These are phyloP conservation scores for Penicillium sp. DNA, from an alignment of 2,329 filamentous ascomycete genomes.

Conservation along the genomic window DNA sequence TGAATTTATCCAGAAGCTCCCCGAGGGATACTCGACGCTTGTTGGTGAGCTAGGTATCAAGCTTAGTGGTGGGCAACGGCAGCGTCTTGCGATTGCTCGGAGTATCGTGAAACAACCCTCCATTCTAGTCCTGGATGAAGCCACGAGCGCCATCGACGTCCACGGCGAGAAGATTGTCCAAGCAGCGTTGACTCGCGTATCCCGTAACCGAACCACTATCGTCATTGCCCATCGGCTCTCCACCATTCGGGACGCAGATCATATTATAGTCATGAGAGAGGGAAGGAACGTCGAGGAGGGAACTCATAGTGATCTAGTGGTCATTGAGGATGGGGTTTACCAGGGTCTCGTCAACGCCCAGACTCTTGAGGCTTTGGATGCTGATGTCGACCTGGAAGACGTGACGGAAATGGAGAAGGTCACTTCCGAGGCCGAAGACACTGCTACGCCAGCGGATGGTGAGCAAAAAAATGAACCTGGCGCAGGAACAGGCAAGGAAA, in stretches of 20 bases:
- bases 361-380: neutral
- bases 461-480: neutral
- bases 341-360: conserved; percentile 56
- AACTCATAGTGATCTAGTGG: conserved; percentile 66
- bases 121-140: conserved; percentile 69
- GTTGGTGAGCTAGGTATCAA: conserved; percentile 75
- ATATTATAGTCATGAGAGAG: conserved; percentile 69
- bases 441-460: neutral
- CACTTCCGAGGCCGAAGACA: neutral
- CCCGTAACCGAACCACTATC: conserved; percentile 64
- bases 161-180: conserved; percentile 53
- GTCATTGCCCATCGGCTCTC: conserved; percentile 71
- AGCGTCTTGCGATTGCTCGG: conserved; percentile 70
- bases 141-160: conserved; percentile 62
- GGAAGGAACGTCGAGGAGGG: conserved; percentile 69
- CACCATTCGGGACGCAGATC: conserved; percentile 69
- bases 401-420: neutral
- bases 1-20: conserved; percentile 62
- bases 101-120: conserved; percentile 62
- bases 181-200: conserved; percentile 49
- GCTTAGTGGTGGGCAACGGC: conserved; percentile 78
- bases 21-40: conserved; percentile 62
- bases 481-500: neutral
- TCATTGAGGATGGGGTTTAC: conserved; percentile 58
- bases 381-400: neutral